Evolutionary conservation across 306 rosid genomes (phyloP).

Genomic region (Comarum palustre): DNA sequence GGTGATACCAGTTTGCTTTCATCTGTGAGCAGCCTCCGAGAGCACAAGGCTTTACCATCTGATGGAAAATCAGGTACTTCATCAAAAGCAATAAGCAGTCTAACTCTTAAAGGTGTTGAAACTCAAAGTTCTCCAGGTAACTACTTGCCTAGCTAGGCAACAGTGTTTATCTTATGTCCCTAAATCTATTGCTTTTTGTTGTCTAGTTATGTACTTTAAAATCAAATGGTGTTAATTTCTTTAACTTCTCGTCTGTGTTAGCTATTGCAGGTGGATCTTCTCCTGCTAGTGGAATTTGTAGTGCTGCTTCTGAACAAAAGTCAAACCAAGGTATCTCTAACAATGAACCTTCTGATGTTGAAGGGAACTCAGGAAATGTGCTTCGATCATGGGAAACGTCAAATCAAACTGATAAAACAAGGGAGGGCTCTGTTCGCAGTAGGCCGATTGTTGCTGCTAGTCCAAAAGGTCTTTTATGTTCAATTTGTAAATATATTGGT

Average conservation of each 20-base stretch:
- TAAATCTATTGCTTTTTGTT: neutral
- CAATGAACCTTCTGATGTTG: constrained; percentile 38
- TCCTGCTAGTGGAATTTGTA: constrained; percentile 28
- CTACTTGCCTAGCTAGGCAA: constrained; percentile 13
- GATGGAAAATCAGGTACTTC: constrained; percentile 51
- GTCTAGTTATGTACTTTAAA: constrained; percentile 16
- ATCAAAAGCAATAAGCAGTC: constrained; percentile 47
- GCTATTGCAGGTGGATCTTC: constrained; percentile 38
- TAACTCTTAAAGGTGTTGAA: constrained; percentile 48
- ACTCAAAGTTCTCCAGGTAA: constrained; percentile 59
- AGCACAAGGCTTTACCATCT: constrained; percentile 43
- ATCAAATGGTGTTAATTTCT: constrained; percentile 9
- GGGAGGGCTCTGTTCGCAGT: constrained; percentile 45
- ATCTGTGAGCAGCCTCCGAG: constrained; percentile 44
- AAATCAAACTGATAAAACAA: constrained; percentile 45
- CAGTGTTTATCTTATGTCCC: neutral
- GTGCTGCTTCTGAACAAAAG: constrained; percentile 33
- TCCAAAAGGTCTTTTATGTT: constrained; percentile 45
- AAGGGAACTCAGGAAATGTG: constrained; percentile 43
- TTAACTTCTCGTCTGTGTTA: constrained; percentile 10
- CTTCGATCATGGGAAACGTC: constrained; percentile 38
- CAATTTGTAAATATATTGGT: constrained; percentile 58
- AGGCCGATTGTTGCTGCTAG: constrained; percentile 39
- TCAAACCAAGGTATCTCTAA: constrained; percentile 27
- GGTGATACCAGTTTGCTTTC: constrained; percentile 53